Evolutionary conservation across 169 alveolate genomes (phyloP), one percentile per base, ranked within the genome.

Genomic region (Besnoitia besnoiti): DNA sequence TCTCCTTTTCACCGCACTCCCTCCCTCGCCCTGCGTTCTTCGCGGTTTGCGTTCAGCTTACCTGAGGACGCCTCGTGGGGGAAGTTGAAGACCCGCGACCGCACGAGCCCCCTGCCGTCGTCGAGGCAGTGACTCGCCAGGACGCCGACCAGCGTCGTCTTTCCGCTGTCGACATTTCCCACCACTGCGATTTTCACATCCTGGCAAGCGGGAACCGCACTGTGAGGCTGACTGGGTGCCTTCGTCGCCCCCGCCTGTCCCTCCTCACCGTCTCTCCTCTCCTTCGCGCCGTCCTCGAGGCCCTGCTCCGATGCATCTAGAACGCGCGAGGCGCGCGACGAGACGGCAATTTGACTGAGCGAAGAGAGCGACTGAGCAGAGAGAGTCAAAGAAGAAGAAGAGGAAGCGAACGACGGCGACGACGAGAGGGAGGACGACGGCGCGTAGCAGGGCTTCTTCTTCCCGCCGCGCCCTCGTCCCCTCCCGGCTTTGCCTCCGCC

Each of bases 21-120:
- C 12, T 0, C n/a, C 12, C 44, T 5, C 46, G 10, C n/a, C 24
- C 44, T 35, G 14, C 21, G 19, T 5, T 67, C 44, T 30, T n/a
- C 42, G n/a, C 80, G n/a, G 0, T 2, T 42, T 1, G 80, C n/a
- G 21, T 35, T 24, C 12, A 19, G 10, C 21, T n/a, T 67, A 67
- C 99, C 99, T 85, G 95, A 95, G 67, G 96, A 95, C 39, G 93
- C 95, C 92, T 97, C 99, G 91, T 97, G 98, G 55, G 94, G 92
- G 93, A 92, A 97, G 92, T 97, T 97, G 94, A 97, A 97, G 35
- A 97, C 98, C 82, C 93, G 93, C 93, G 94, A 87, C 59, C 99
- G 91, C 46, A 98, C 97, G 50, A 89, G 90, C n/a, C 99, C 99
- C 67, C 98, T 90, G n/a, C 99, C 99, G 94, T 97, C 99, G 90